phyloP scores from a whole-genome alignment of 2,329 filamentous ascomycete genomes.

The Mycosphaerella sp. region DNA sequence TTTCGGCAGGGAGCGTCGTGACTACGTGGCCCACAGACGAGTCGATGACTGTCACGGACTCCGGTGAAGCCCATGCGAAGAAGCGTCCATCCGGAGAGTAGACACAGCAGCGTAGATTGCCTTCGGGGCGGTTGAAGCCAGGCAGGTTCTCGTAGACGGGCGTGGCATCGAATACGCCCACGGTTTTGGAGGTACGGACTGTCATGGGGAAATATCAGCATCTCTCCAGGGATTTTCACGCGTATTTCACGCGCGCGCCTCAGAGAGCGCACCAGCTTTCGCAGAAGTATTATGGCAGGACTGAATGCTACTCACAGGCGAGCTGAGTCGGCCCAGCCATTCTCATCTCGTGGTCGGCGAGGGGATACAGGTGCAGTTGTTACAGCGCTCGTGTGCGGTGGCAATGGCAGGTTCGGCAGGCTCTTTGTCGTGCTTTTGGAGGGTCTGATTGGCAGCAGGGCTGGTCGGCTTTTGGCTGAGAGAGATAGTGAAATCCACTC shows the following conservation, averaged over 20 bases:
- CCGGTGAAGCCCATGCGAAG: constrained; percentile 88
- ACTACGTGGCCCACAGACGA: constrained; percentile 68
- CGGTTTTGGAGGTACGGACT: constrained; percentile 92
- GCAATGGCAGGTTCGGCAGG: constrained; percentile 4
- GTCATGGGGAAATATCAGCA: neutral
- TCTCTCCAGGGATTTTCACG: constrained; percentile 8
- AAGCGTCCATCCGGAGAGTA: constrained; percentile 96
- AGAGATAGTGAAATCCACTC: constrained; percentile 35
- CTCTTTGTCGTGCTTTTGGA: constrained; percentile 18
- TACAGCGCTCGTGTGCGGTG: constrained; percentile 1
- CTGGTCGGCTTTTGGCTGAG: constrained; percentile 28
- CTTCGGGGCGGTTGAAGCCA: constrained; percentile 78
- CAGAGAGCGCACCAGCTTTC: too few species aligned
- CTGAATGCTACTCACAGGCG: neutral
- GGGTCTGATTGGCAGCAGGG: constrained; percentile 16
- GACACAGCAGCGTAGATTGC: constrained; percentile 86
- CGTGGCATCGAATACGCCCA: constrained; percentile 86
- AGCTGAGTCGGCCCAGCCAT: constrained; percentile 50
- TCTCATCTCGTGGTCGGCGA: neutral
- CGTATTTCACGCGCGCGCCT: too few species aligned
- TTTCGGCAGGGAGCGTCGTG: constrained; percentile 67
- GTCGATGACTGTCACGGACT: constrained; percentile 80
- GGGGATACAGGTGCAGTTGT: neutral
- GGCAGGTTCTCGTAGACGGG: constrained; percentile 79
- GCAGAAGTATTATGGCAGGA: too few species aligned